Evolutionary conservation across 2,329 filamentous ascomycete genomes (phyloP).

Genomic region (Cryphonectria naterciae): DNA sequence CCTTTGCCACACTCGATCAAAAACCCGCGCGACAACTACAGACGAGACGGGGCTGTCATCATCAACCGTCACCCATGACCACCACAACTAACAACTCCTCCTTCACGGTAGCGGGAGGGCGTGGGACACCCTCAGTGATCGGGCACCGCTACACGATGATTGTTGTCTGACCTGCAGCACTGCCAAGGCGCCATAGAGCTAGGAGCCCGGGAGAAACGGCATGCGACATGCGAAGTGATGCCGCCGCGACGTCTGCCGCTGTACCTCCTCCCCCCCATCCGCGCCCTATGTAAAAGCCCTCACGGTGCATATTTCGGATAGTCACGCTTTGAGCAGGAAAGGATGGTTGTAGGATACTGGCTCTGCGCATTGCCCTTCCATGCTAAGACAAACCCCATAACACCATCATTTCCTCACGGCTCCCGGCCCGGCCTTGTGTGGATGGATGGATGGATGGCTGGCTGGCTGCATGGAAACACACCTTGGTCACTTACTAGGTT

Average conservation of each 20-base stretch:
- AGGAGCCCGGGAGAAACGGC: neutral
- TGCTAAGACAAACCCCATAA: too few relatives aligned
- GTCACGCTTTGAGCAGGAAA: too few relatives aligned
- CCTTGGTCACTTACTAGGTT: neutral
- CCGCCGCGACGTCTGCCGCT: too few relatives aligned
- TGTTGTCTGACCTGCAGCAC: neutral
- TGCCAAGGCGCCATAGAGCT: neutral
- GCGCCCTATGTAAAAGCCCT: too few relatives aligned
- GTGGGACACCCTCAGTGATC: neutral
- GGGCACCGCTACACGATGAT: neutral
- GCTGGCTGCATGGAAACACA: neutral
- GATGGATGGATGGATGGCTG: neutral
- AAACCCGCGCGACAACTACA: neutral
- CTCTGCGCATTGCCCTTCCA: too few relatives aligned
- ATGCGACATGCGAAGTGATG: too few relatives aligned
- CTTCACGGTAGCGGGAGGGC: too few relatives aligned
- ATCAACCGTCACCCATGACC: neutral
- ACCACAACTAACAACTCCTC: neutral
- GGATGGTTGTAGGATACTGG: too few relatives aligned
- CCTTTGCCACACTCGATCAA: neutral
- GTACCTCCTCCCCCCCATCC: too few relatives aligned
- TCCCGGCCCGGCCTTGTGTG: too few relatives aligned
- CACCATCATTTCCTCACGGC: too few relatives aligned
- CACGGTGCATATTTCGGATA: too few relatives aligned
- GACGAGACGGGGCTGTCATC: neutral